A percentile compares a stretch with the other conserved stretches of the same genome.
Conservation (phyloP, 2,329 filamentous ascomycete species). For the Colletotrichum scovillei region DNA sequence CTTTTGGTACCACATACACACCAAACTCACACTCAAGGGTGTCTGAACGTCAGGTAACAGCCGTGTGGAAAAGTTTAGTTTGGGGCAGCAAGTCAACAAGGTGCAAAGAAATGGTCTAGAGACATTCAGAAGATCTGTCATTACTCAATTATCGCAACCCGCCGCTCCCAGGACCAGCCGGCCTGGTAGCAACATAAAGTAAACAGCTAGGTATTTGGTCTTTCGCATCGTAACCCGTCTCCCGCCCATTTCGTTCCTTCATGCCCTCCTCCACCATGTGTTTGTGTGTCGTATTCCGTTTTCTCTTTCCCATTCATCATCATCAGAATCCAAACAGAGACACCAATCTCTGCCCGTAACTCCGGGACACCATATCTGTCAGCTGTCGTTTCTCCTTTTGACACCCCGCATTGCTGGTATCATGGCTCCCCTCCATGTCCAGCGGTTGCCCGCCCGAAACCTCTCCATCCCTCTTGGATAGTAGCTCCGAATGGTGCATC, state of each 20-base stretch:
- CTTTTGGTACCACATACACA: neutral
- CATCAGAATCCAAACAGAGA: conserved; percentile 30
- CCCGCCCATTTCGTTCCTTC: conserved; percentile 2
- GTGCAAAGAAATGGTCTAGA: neutral
- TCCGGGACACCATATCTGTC: conserved; percentile 13
- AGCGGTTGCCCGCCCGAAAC: conserved; percentile 25
- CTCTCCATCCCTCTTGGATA: conserved; percentile 16
- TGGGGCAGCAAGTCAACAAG: neutral
- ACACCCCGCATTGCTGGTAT: conserved; percentile 32
- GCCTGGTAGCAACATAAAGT: conserved; percentile 36
- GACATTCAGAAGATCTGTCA: conserved; percentile 28
- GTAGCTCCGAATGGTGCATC: conserved; percentile 20
- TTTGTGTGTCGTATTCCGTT: conserved; percentile 6
- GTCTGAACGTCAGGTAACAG: neutral
- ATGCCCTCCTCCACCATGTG: neutral
- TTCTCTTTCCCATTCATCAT: conserved; percentile 32
- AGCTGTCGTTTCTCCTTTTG: conserved; percentile 5
- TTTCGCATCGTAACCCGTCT: conserved; percentile 35
- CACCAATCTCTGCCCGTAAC: conserved; percentile 15
- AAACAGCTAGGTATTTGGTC: conserved; percentile 36
- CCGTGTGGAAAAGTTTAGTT: neutral
- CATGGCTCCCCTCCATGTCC: conserved; percentile 30
- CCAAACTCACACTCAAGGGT: neutral
- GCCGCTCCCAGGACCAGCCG: conserved; percentile 34
- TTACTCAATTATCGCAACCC: conserved; percentile 38